These are phyloP conservation scores for Aspergillus heteromorphus DNA, from an alignment of 495 filamentous ascomycete species.

Conservation along the genomic window DNA sequence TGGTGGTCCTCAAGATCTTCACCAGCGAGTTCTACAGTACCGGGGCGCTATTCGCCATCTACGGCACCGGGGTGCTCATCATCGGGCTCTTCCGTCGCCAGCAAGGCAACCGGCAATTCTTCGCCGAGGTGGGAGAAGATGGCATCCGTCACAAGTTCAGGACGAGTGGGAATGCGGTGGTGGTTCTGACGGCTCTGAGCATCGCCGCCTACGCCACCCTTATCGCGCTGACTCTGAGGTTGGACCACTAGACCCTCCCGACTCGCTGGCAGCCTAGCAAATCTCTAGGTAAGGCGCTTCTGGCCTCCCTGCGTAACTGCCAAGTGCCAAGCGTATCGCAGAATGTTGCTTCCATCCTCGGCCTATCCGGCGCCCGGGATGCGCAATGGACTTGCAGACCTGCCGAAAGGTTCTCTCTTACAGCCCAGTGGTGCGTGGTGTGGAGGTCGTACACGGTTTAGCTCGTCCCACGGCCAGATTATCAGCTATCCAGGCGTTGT, in stretches of 20 bases:
- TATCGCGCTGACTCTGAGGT: constrained; percentile 64
- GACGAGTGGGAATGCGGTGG: constrained; percentile 74
- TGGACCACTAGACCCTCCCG: constrained; percentile 26
- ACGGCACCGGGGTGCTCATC: constrained; percentile 76
- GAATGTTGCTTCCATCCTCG: neutral
- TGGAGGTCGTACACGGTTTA: neutral
- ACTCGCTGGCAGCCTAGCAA: neutral
- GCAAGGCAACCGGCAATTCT: constrained; percentile 91
- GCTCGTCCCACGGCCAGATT: neutral
- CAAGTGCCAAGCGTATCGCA: constrained; percentile 32
- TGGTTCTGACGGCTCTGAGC: constrained; percentile 77
- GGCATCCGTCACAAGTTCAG: constrained; percentile 74
- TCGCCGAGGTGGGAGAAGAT: constrained; percentile 66
- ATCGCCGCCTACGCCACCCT: constrained; percentile 76
- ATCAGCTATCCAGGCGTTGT: neutral
- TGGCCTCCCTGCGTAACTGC: constrained; percentile 29
- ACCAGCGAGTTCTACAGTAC: constrained; percentile 91
- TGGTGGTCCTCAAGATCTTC: constrained; percentile 95
- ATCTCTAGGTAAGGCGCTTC: neutral
- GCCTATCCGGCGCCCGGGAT: neutral
- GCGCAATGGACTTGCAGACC: neutral
- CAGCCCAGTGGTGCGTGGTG: neutral
- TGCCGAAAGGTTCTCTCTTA: neutral
- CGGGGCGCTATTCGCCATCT: constrained; percentile 85
- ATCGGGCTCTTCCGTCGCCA: constrained; percentile 77